phyloP scores from a whole-genome alignment of 176 grass and related monocot species.

The Cymbopogon citratus region DNA sequence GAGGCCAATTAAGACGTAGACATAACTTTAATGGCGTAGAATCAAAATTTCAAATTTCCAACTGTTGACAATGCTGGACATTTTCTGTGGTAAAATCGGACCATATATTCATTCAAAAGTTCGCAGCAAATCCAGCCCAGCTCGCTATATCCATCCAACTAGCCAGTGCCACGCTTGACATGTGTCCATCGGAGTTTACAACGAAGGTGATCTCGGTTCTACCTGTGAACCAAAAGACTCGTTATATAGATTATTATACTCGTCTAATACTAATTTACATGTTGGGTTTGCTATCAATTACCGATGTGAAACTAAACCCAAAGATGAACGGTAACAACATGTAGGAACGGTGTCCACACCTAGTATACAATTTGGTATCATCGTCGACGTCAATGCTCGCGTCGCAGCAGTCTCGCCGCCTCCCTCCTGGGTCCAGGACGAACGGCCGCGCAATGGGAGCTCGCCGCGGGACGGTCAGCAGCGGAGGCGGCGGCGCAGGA shows the following conservation, averaged over 20 bases:
- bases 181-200: no score
- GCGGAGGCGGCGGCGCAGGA: neutral
- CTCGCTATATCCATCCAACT: no score
- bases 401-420: neutral
- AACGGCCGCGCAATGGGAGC: neutral
- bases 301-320: neutral
- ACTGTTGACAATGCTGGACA: neutral
- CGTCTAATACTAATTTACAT: no score
- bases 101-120: no score
- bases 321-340: no score
- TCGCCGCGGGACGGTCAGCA: neutral
- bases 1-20: neutral
- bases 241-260: no score
- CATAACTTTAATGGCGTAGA: neutral
- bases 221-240: no score
- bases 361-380: neutral
- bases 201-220: no score
- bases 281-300: neutral
- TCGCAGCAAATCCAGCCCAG: no score
- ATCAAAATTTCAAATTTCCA: neutral
- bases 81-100: no score
- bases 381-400: neutral
- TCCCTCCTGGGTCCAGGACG: neutral
- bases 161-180: no score
- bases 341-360: neutral